phyloP scores from a whole-genome alignment of 2,329 filamentous ascomycete genomes.

The Pseudogymnoascus sp. region DNA sequence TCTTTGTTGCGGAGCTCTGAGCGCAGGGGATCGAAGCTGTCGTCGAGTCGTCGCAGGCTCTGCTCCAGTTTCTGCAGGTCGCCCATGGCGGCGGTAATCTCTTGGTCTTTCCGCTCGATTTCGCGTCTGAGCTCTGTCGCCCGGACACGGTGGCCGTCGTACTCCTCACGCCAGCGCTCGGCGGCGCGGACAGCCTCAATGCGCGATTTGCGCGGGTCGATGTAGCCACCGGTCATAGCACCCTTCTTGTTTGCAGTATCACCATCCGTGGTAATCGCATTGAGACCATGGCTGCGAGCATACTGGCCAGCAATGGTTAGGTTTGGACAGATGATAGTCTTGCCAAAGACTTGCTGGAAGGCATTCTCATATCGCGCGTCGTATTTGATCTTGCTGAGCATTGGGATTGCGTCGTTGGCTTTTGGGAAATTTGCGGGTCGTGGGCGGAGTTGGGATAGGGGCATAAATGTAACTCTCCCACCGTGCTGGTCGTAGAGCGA shows the following conservation, averaged over 20 bases:
- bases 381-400: conserved; percentile 78
- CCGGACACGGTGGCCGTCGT: conserved; percentile 59
- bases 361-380: conserved; percentile 72
- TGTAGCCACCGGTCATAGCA: conserved; percentile 89
- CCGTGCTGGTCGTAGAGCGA: conserved; percentile 70
- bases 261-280: conserved; percentile 89
- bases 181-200: conserved; percentile 76
- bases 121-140: conserved; percentile 60
- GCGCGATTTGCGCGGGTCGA: conserved; percentile 78
- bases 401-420: conserved; percentile 77
- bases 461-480: conserved; percentile 91
- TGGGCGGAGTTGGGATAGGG: conserved; percentile 71
- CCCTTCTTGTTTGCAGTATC: conserved; percentile 93
- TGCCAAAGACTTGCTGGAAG: conserved; percentile 92
- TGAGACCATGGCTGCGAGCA: conserved; percentile 82
- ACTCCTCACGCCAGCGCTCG: conserved; percentile 66
- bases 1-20: conserved; percentile 70
- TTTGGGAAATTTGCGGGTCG: conserved; percentile 71
- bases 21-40: conserved; percentile 72
- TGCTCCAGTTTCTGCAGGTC: conserved; percentile 79
- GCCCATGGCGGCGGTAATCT: conserved; percentile 80
- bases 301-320: conserved; percentile 83
- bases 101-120: conserved; percentile 75
- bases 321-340: conserved; percentile 88
- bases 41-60: conserved; percentile 67